Evolutionary conservation across 176 grass and related monocot species (phyloP).

Genomic region (Otatea glauca): DNA sequence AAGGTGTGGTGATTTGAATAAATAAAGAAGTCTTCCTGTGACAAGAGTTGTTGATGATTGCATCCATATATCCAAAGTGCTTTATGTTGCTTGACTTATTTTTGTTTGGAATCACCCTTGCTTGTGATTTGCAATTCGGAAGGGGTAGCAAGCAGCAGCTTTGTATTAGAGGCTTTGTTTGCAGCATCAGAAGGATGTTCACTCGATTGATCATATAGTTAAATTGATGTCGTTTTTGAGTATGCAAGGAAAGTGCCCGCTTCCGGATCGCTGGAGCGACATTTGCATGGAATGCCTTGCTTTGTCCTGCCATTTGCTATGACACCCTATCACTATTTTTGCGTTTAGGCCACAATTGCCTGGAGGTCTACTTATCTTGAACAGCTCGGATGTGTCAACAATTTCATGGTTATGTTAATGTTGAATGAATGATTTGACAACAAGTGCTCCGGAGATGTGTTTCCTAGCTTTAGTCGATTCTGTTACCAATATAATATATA

Average conservation of each 20-base stretch:
- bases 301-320: too few species aligned
- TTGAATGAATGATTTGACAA: too few species aligned
- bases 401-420: too few species aligned
- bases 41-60: neutral
- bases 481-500: too few species aligned
- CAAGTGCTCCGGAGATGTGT: too few species aligned
- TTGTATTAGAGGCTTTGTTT: neutral
- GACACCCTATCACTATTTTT: too few species aligned
- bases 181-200: neutral
- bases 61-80: neutral
- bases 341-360: too few species aligned
- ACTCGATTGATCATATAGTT: neutral
- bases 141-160: neutral
- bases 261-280: neutral
- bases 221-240: neutral
- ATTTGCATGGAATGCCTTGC: neutral
- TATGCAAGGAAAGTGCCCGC: neutral
- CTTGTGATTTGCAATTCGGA: neutral
- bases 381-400: too few species aligned
- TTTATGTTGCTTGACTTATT: constrained; percentile 20
- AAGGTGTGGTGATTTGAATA: too few species aligned
- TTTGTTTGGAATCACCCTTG: neutral
- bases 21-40: neutral
- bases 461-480: too few species aligned
- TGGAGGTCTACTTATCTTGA: too few species aligned